Evolutionary conservation across 331 rosid species (phyloP).

Genomic region (Erythrophleum ivorense): DNA sequence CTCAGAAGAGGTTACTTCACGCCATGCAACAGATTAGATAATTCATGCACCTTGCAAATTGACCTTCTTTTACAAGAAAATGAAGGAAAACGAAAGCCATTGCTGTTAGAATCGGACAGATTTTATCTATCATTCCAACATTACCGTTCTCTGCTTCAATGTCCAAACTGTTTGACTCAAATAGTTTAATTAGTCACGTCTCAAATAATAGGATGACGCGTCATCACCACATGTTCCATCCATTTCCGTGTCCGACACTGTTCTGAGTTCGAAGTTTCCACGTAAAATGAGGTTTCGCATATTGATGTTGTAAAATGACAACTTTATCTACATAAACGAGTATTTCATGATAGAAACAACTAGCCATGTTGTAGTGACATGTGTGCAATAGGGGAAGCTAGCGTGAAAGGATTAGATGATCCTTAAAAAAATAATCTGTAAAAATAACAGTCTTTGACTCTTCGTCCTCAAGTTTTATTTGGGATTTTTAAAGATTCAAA

Average conservation of each 20-base stretch:
- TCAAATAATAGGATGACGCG: not conserved
- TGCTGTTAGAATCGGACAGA: not conserved
- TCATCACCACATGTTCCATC: not conserved
- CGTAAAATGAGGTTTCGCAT: not conserved
- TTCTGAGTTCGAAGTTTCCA: not conserved
- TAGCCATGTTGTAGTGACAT: not conserved
- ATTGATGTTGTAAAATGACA: not conserved
- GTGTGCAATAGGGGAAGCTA: not conserved
- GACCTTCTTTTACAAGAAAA: not conserved
- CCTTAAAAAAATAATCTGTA: not conserved
- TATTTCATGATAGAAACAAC: not conserved
- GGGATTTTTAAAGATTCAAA: not conserved
- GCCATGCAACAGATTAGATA: no score
- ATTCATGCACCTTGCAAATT: no score
- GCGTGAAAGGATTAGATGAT: no score
- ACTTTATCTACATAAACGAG: not conserved
- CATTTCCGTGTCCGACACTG: not conserved
- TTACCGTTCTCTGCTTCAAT: not conserved
- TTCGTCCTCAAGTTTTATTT: not conserved
- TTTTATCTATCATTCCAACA: no score
- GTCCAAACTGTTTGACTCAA: not conserved
- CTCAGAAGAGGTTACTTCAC: no score
- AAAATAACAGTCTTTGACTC: not conserved
- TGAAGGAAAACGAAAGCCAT: conserved; percentile 13
- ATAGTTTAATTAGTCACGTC: not conserved